Base-by-base conservation (phyloP, 306 rosid species). In the Crataegus laevigata region DNA sequence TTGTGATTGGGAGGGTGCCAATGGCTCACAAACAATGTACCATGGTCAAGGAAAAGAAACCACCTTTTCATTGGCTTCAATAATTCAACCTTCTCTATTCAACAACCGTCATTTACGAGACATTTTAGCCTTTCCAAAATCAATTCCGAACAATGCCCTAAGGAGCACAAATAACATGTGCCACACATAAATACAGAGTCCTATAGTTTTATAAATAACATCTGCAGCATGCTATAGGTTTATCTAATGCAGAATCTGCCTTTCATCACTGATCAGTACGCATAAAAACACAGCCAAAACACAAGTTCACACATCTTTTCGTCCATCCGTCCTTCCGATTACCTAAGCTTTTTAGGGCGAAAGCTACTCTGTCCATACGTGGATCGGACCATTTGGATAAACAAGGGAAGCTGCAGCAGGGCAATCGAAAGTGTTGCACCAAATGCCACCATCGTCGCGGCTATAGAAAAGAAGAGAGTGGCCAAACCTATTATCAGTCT, bases 401-500 rank as follows among this genome's bases (percentile, higher is more conserved):
- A 66, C 54, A 66, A 55, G 28, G 79, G 73, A 25, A 75, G 40
- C 57, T 34, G 79, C 36, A 52, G 22, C 43, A 66, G 0, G 4
- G 67, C 73, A 26, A 68, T 57, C 7, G 5, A 38, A 24, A 68
- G 51, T 2, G 68, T 66, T 34, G 43, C 50, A 57, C 68, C 80
- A 52, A 86, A 89, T 50, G 89, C 80, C 38, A 83, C 69, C 86
- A 86, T 87, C 36, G 78, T 77, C 24, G 82, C 80, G 19, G 78
- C 74, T 50, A 84, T 79, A 10, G 86, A 77, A 32, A 83, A 24
- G 84, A 89, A 86, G 59, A 89, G 77, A 24, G 74, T 71, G 21
- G 85, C 83, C 75, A 86, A 66, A 25, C 90, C 90, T 18, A 86
- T 18, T 47, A 88, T 81, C 75, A 86, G 59, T 63, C 80, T 82